Base-by-base conservation (phyloP, 1,284 basidiomycete species). In the Rhodotorula sp. region DNA sequence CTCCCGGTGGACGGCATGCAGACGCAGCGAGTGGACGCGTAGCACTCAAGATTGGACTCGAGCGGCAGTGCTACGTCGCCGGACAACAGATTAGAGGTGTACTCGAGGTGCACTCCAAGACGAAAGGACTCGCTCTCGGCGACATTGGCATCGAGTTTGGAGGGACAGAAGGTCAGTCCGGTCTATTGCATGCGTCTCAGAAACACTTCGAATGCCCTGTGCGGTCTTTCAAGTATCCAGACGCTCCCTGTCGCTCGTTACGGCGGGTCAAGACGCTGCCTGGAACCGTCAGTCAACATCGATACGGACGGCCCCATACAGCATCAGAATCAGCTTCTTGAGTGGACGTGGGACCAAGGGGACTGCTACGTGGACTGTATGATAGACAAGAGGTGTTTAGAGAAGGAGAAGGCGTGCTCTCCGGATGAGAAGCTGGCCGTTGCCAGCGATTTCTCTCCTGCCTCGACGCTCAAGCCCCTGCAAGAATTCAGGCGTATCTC, bases 61-160 rank as follows among this genome's bases (percentile, higher is more conserved):
- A 63, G 15, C 51, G 62, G 49, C 12, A 55, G 20, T 26, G 55
- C 15, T 62, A 61, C 33, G 61, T 76, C 46, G 75, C 76, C 0
- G 77, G 77, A 0, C 62, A 72, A 37, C 61, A 60, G 20, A 60
- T 78, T 3, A 49, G 53, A 15, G 77, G 77, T 15, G 62, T 69
- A 4, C 63, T 78, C 18, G 76, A 77, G 62, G 22, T 77, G 6
- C 51, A 53, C 4, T 75, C 75, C 26, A 71, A 66, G 57, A 46
- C 59, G 20, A 53, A 69, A 6, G 37, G 56, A 37, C 20, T 75
- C 6, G 71, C 66, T 29, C 55, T 78, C 22, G 76, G 73, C 37
- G 75, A 72, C 33, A 62, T 78, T 15, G 73, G 74, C 14, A 24
- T 76, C 58, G 76, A 75, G 62, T 46, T 78, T 46, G 62, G 33